These are phyloP conservation scores for Ormosia semicastrata DNA, from an alignment of 306 rosid species.

Conservation along the genomic window DNA sequence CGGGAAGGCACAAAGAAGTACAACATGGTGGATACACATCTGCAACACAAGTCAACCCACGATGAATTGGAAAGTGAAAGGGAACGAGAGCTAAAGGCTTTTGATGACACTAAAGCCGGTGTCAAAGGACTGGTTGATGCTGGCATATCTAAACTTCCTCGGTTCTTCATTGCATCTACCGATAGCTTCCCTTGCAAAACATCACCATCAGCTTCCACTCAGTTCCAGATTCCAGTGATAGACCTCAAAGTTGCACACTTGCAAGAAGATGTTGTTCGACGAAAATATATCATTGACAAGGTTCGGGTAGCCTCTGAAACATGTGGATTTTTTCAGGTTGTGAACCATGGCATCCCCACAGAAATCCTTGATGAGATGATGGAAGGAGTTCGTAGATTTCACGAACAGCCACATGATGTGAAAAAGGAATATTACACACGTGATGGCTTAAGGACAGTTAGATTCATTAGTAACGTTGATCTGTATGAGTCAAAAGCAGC, in stretches of 20 bases:
- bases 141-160: neutral
- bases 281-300: neutral
- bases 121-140: constrained; percentile 17
- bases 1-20: neutral
- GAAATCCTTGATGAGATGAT: constrained; percentile 5
- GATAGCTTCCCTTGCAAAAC: neutral
- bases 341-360: constrained; percentile 20
- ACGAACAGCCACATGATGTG: neutral
- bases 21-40: neutral
- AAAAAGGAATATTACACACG: neutral
- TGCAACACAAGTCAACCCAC: neutral
- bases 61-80: neutral
- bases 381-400: constrained; percentile 7
- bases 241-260: neutral
- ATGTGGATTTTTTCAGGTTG: constrained; percentile 20
- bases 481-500: constrained; percentile 3
- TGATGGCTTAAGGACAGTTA: neutral
- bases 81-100: neutral
- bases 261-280: neutral
- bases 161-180: neutral
- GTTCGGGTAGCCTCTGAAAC: neutral
- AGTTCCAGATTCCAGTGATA: constrained; percentile 2
- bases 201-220: neutral
- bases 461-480: neutral
- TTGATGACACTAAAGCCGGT: constrained; percentile 21